Base-by-base conservation (phyloP, 2,329 filamentous ascomycete species). In the Diplocarpon mali region DNA sequence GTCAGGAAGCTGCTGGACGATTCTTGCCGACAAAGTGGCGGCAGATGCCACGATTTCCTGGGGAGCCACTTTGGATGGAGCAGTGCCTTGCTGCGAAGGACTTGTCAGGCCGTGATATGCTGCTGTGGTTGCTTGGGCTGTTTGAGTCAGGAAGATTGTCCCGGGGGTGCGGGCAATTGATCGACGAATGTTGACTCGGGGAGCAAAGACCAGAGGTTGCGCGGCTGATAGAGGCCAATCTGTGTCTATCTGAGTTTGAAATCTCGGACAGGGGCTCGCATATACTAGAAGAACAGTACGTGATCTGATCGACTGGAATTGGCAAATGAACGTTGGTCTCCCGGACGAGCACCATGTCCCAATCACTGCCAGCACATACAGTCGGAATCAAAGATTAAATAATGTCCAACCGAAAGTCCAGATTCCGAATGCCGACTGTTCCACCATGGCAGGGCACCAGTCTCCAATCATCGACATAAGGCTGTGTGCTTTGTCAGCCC, bases 1-100 rank as follows among this genome's bases (percentile, higher is more conserved):
- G 46, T 62, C 52, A 69, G 61, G 59, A 70, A 71, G 57, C 69
- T 70, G 62, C 74, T 68, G 66, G 73, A 77, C 67, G 72, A 72
- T 61, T 77, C 64, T 59, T 60, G 63, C 66, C 61, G 67, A 58
- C 47, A 32, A 14, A 3, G 30, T 32, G 30, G 63, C 60, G 67
- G 73, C 76, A 77, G 72, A 69, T 60, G 75, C 76, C 73, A 74
- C 76, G 43, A 36, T 27, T 36, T 29, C 35, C 30, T 37, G 42
- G 55, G 56, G 59, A 60, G 58, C 60, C 60, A 62, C 59, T 51
- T 62, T 62, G 56, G 38, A 51, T 57, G 54, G 54, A 49, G 46
- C 47, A 16, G 38, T 44, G 47, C 44, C 41, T 49, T 45, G 30
- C 41, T 39, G 40, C 40, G 35, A 45, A 14, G 44, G 42, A 41